phyloP scores from a whole-genome alignment of 2,329 filamentous ascomycete species.

The Cladosporium sp. region DNA sequence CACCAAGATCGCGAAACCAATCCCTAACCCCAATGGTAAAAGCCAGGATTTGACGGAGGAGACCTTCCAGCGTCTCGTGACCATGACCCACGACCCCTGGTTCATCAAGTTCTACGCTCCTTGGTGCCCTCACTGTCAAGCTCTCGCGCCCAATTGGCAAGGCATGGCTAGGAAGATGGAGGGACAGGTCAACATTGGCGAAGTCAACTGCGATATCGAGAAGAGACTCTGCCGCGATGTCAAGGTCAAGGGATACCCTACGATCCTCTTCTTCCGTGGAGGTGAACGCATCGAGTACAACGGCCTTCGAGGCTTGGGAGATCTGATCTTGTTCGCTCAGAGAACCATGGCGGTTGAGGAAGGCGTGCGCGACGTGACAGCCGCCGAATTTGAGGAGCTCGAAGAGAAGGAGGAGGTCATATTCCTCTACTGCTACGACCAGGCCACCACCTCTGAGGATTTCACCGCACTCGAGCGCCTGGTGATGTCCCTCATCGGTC shows the following conservation, averaged over 20 bases:
- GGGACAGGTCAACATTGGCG: slow-evolving; percentile 82
- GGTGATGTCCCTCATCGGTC: slow-evolving; percentile 81
- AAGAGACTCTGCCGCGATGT: slow-evolving; percentile 89
- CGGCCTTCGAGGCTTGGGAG: slow-evolving; percentile 84
- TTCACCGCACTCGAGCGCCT: slow-evolving; percentile 83
- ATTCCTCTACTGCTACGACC: slow-evolving; percentile 96
- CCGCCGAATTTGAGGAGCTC: slow-evolving; percentile 68
- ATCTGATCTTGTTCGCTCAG: slow-evolving; percentile 80
- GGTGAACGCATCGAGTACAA: slow-evolving; percentile 90
- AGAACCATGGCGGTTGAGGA: slow-evolving; percentile 74
- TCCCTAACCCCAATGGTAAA: slow-evolving; percentile 69
- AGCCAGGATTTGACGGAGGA: slow-evolving; percentile 76
- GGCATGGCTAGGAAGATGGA: slow-evolving; percentile 89
- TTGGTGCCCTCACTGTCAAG: slow-evolving; percentile 95
- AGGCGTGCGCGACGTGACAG: slow-evolving; percentile 77
- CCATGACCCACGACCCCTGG: slow-evolving; percentile 85
- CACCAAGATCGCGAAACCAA: slow-evolving; percentile 42
- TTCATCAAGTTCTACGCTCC: slow-evolving; percentile 99
- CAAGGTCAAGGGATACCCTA: slow-evolving; percentile 73
- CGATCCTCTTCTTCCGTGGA: slow-evolving; percentile 86
- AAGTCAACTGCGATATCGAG: slow-evolving; percentile 91
- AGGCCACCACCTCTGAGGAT: slow-evolving; percentile 88
- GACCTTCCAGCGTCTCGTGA: slow-evolving; percentile 79
- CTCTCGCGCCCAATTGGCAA: slow-evolving; percentile 83
- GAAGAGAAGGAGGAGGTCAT: slow-evolving; percentile 94